Percentiles rank a stretch among this genome's conserved stretches.
phyloP scores from a whole-genome alignment of 176 grass and related monocot species.

The Secale cereale region DNA sequence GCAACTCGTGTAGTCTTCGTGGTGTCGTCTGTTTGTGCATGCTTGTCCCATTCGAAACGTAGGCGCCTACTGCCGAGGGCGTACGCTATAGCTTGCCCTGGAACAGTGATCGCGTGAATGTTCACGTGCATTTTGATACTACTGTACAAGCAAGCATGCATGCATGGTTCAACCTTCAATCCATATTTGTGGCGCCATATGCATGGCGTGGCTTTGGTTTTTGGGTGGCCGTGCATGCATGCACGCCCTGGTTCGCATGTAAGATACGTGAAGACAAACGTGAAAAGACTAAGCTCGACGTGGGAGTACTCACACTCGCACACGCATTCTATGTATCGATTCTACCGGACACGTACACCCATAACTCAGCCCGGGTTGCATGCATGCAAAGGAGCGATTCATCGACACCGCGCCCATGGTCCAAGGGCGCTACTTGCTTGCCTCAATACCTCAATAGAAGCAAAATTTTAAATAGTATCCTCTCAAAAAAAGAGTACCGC shows the following conservation, averaged over 20 bases:
- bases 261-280: neutral
- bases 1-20: neutral
- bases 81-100: neutral
- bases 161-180: neutral
- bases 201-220: neutral
- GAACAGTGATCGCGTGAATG: neutral
- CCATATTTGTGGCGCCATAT: neutral
- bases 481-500: no score
- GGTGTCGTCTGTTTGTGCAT: neutral
- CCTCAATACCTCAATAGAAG: neutral
- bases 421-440: neutral
- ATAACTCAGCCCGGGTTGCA: neutral
- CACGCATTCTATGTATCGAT: neutral
- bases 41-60: neutral
- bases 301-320: neutral
- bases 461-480: neutral
- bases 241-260: neutral
- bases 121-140: neutral
- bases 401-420: neutral
- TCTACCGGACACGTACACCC: conserved; percentile 17
- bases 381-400: neutral
- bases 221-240: neutral
- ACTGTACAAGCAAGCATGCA: neutral
- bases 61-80: neutral
- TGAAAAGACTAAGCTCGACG: conserved; percentile 26